Evolutionary conservation across 176 grass and related monocot genomes (phyloP).

Genomic region (Rhipidocladum racemiflorum): DNA sequence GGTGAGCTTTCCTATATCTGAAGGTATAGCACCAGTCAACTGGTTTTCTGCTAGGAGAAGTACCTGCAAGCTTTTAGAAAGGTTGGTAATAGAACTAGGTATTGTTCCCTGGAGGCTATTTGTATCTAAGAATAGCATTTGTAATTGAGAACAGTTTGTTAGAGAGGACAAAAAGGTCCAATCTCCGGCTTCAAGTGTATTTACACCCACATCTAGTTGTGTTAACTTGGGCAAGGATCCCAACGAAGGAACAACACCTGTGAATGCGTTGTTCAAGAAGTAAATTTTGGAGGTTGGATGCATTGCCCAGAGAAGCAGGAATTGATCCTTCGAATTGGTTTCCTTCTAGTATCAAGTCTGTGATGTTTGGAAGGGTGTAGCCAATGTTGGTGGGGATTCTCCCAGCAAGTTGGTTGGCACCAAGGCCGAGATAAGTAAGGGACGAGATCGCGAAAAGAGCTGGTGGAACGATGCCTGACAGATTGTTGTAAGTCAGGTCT

Average conservation of each 20-base stretch:
- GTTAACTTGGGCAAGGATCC: neutral
- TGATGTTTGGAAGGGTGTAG: no score
- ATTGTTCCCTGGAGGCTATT: no score
- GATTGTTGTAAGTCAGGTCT: neutral
- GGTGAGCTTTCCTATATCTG: neutral
- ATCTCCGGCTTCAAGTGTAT: neutral
- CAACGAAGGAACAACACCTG: no score
- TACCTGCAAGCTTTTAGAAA: neutral
- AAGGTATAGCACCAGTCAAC: neutral
- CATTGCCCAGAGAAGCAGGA: no score
- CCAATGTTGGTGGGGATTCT: no score
- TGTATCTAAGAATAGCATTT: no score
- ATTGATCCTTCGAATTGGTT: no score
- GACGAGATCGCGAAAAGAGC: constrained; percentile 10
- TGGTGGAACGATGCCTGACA: constrained; percentile 8
- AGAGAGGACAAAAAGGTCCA: neutral
- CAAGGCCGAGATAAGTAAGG: neutral
- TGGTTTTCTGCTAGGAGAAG: neutral
- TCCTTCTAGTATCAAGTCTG: no score
- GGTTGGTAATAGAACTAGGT: neutral
- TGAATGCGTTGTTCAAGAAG: no score
- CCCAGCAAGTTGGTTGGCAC: no score
- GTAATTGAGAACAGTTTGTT: no score
- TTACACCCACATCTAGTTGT: neutral
- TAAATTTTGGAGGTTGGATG: no score